These are phyloP conservation scores for Fusarium drepaniforme DNA, from an alignment of 2,329 filamentous ascomycete genomes.

Conservation along the genomic window DNA sequence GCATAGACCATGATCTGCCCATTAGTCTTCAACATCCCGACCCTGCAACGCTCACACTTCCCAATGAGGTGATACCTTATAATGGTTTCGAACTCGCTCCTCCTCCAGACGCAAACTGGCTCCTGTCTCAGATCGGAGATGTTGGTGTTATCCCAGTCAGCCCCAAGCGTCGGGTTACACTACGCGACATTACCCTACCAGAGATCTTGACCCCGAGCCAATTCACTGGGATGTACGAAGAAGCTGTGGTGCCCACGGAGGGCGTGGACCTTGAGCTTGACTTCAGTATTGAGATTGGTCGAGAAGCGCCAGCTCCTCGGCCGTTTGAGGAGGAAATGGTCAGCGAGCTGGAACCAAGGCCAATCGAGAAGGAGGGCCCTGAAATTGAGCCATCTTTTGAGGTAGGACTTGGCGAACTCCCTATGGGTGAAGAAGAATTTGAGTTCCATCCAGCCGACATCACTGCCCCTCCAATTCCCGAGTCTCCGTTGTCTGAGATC, in stretches of 20 bases:
- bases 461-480: slow-evolving; percentile 61
- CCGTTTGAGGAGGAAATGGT: slow-evolving; percentile 1
- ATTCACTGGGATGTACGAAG: slow-evolving; percentile 74
- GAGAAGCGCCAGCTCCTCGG: slow-evolving; percentile 58
- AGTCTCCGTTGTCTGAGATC: slow-evolving; percentile 78
- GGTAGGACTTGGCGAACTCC: neutral
- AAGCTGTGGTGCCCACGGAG: slow-evolving; percentile 69
- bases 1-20: slow-evolving; percentile 94
- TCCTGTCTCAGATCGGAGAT: slow-evolving; percentile 81
- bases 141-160: slow-evolving; percentile 65
- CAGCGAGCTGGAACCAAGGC: neutral
- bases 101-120: slow-evolving; percentile 87
- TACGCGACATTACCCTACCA: slow-evolving; percentile 76
- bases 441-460: neutral
- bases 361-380: neutral
- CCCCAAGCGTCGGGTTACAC: slow-evolving; percentile 70
- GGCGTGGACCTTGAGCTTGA: slow-evolving; percentile 74
- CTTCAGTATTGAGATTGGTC: slow-evolving; percentile 79
- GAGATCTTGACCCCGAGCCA: slow-evolving; percentile 82
- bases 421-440: neutral
- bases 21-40: slow-evolving; percentile 83
- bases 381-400: neutral
- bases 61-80: slow-evolving; percentile 92
- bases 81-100: slow-evolving; percentile 83
- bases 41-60: slow-evolving; percentile 87